A percentile compares a stretch with the other conserved stretches of the same genome.
Conservation (phyloP, 352 stramenopile species). For the Pythium utonaiense region DNA sequence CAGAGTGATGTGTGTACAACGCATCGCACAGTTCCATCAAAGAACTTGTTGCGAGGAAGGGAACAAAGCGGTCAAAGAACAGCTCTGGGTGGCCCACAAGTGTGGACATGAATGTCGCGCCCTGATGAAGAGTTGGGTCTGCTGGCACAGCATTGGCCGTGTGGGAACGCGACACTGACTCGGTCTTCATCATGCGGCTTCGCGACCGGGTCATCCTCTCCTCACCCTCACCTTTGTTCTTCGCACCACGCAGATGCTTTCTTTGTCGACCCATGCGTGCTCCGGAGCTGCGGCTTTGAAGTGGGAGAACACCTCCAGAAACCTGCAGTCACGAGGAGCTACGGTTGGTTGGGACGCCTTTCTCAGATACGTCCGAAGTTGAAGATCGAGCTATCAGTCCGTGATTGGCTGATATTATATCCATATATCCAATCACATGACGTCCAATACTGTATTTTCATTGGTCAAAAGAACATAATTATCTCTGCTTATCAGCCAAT, state of each 20-base stretch:
- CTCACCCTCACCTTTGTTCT: background rate
- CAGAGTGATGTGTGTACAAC: background rate
- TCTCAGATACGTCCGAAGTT: too few relatives aligned
- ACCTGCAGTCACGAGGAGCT: too few relatives aligned
- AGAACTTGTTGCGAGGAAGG: slow-evolving; percentile 3
- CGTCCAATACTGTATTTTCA: too few relatives aligned
- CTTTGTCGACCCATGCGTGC: background rate
- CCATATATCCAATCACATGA: too few relatives aligned
- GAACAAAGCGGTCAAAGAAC: slow-evolving; percentile 16
- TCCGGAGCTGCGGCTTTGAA: too few relatives aligned
- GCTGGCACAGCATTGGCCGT: too few relatives aligned
- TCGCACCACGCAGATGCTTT: background rate
- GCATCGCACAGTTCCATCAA: slow-evolving; percentile 10
- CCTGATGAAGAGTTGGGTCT: too few relatives aligned
- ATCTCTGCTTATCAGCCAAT: background rate
- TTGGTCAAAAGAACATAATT: too few relatives aligned
- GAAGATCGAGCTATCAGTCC: too few relatives aligned
- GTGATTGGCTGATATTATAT: too few relatives aligned
- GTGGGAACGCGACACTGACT: background rate
- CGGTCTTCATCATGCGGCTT: background rate
- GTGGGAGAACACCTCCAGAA: too few relatives aligned
- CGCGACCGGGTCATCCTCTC: background rate
- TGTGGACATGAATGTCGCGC: background rate
- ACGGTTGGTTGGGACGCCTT: too few relatives aligned
- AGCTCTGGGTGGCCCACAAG: slow-evolving; percentile 6